These are phyloP conservation scores for Cucurbita ficifolia DNA, from an alignment of 306 rosid genomes.

Conservation along the genomic window DNA sequence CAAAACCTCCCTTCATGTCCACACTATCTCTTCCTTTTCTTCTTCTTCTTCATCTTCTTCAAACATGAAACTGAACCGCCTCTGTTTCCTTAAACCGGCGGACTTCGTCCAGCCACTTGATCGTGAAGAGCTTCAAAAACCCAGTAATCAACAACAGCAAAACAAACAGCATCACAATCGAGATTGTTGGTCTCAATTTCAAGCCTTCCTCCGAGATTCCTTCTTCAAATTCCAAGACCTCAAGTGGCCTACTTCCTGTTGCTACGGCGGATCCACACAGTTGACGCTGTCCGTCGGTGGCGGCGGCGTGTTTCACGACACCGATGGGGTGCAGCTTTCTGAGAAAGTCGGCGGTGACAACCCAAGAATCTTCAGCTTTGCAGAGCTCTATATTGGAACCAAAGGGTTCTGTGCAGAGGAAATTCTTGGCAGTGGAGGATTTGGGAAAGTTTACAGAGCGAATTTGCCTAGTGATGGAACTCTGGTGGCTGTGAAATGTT, in stretches of 20 bases:
- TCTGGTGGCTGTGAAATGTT: conserved; percentile 80
- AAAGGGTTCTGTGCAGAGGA: conserved; percentile 62
- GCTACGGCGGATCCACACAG: conserved; percentile 4
- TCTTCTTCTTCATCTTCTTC: not conserved
- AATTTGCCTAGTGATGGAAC: conserved; percentile 86
- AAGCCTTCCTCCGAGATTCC: conserved; percentile 29
- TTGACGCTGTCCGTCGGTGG: not conserved
- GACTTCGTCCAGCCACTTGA: conserved; percentile 24
- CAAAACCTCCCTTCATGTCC: conserved; percentile 16
- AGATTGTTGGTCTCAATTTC: conserved; percentile 32
- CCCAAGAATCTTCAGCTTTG: conserved; percentile 72
- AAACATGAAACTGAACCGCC: conserved; percentile 35
- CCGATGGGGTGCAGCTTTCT: conserved; percentile 59
- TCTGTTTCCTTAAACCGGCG: conserved; percentile 49
- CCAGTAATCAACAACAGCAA: conserved; percentile 7
- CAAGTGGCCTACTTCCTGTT: conserved; percentile 20
- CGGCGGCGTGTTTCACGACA: conserved; percentile 40
- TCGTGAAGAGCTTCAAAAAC: conserved; percentile 8
- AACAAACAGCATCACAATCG: conserved; percentile 9
- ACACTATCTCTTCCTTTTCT: not conserved
- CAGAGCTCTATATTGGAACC: conserved; percentile 79
- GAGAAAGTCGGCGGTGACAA: conserved; percentile 57
- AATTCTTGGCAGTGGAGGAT: conserved; percentile 84
- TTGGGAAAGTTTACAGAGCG: conserved; percentile 69
- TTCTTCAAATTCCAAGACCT: conserved; percentile 21